A percentile compares a stretch with the other conserved stretches of the same genome.
Evolutionary conservation across 1,139 yeast genomes (phyloP).

Genomic region (Kodamaea suecica): DNA sequence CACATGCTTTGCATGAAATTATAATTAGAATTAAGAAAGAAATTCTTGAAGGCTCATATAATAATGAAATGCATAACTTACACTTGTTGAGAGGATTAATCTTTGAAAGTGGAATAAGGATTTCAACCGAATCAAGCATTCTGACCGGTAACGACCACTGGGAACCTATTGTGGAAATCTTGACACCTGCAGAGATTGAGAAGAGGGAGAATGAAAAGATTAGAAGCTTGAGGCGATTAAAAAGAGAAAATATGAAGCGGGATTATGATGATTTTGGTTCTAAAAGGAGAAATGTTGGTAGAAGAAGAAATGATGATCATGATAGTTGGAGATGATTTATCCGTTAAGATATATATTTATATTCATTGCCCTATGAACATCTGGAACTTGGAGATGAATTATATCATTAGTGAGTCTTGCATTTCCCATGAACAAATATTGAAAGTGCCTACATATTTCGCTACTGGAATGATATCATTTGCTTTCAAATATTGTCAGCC

Average conservation of each 20-base stretch:
- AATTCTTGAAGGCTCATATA: constrained; percentile 72
- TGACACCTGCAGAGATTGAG: constrained; percentile 91
- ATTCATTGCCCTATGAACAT: too few relatives aligned
- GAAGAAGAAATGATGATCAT: constrained; percentile 10
- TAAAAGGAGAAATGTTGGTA: constrained; percentile 29
- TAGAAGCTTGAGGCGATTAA: constrained; percentile 83
- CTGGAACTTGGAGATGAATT: too few relatives aligned
- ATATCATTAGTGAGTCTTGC: too few relatives aligned
- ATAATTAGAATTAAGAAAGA: constrained; percentile 76
- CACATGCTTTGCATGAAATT: constrained; percentile 83
- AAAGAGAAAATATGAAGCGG: constrained; percentile 80
- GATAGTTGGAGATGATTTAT: constrained; percentile 5
- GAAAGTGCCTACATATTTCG: too few relatives aligned
- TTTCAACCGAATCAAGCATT: constrained; percentile 43
- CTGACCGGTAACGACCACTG: constrained; percentile 63
- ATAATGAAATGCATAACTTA: constrained; percentile 43
- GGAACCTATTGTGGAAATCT: constrained; percentile 84
- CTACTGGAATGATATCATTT: too few relatives aligned
- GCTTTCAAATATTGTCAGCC: too few relatives aligned
- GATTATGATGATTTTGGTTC: constrained; percentile 41
- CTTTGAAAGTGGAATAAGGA: constrained; percentile 45
- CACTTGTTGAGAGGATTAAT: constrained; percentile 44
- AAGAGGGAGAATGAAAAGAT: constrained; percentile 94
- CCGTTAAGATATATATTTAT: too few relatives aligned
- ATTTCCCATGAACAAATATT: too few relatives aligned